Evolutionary conservation across 2,329 filamentous ascomycete genomes (phyloP).

Genomic region (Blastomyces gilchristii): DNA sequence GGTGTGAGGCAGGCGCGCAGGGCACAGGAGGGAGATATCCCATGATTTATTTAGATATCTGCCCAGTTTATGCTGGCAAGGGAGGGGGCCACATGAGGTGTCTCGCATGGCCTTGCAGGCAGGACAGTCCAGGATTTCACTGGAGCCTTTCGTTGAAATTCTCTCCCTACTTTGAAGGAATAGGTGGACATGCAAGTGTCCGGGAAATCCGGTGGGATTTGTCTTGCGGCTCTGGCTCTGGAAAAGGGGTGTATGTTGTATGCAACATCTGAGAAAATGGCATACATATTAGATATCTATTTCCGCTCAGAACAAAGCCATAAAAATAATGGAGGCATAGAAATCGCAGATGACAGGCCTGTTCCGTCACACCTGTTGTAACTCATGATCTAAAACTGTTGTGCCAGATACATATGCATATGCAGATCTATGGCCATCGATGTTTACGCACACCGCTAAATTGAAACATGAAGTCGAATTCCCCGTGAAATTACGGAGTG

Average conservation of each 20-base stretch:
- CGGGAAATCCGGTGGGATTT: neutral
- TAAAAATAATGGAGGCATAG: neutral
- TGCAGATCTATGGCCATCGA: neutral
- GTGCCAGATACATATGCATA: neutral
- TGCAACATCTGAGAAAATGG: neutral
- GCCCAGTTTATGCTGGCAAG: neutral
- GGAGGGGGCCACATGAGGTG: conserved; percentile 1
- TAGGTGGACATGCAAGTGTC: neutral
- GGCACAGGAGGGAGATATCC: neutral
- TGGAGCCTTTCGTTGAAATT: neutral
- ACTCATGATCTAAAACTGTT: neutral
- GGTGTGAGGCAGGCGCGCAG: neutral
- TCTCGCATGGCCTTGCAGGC: neutral
- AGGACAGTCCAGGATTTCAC: neutral
- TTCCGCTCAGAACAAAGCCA: neutral
- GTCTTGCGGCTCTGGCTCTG: neutral
- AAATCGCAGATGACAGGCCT: neutral
- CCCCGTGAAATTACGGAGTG: neutral
- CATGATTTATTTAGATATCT: neutral
- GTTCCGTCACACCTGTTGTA: neutral
- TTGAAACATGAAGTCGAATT: neutral
- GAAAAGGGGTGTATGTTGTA: neutral
- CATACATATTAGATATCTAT: neutral
- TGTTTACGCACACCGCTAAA: neutral
- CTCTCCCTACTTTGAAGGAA: neutral